phyloP scores from a whole-genome alignment of 1,139 yeast genomes.

The Yamadazyma membranifaciens region DNA sequence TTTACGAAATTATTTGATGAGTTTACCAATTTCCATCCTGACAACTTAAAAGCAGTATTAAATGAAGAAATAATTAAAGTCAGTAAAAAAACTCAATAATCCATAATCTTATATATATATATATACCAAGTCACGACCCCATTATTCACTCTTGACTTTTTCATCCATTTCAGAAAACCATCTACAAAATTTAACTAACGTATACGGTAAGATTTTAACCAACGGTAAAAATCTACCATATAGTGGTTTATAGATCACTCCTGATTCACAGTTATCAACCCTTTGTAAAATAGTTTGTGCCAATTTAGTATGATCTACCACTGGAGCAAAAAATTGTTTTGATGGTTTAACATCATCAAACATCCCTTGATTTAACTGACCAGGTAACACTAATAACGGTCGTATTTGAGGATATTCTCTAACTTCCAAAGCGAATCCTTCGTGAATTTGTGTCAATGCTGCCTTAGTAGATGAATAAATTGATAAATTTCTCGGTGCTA shows the following conservation, averaged over 20 bases:
- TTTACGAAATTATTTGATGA: slow-evolving; percentile 48
- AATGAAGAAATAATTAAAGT: slow-evolving; percentile 25
- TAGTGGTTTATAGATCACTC: slow-evolving; percentile 54
- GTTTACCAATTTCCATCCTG: slow-evolving; percentile 45
- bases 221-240: slow-evolving; percentile 60
- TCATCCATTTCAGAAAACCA: slow-evolving; percentile 55
- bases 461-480: slow-evolving; percentile 68
- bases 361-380: slow-evolving; percentile 65
- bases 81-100: slow-evolving; percentile 17
- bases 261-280: slow-evolving; percentile 48
- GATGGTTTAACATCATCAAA: slow-evolving; percentile 61
- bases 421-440: slow-evolving; percentile 54
- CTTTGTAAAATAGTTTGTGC: slow-evolving; percentile 43
- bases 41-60: slow-evolving; percentile 34
- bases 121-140: neutral
- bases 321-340: slow-evolving; percentile 63
- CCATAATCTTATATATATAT: neutral
- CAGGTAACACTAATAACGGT: slow-evolving; percentile 57
- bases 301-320: slow-evolving; percentile 42
- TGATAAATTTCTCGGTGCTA: slow-evolving; percentile 69
- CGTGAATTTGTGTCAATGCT: slow-evolving; percentile 57
- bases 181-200: slow-evolving; percentile 45
- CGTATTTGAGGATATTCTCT: slow-evolving; percentile 27
- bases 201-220: slow-evolving; percentile 52
- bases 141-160: slow-evolving; percentile 15